Conservation (phyloP, 352 stramenopile genomes). For the Globisporangium recalcitrans region DNA sequence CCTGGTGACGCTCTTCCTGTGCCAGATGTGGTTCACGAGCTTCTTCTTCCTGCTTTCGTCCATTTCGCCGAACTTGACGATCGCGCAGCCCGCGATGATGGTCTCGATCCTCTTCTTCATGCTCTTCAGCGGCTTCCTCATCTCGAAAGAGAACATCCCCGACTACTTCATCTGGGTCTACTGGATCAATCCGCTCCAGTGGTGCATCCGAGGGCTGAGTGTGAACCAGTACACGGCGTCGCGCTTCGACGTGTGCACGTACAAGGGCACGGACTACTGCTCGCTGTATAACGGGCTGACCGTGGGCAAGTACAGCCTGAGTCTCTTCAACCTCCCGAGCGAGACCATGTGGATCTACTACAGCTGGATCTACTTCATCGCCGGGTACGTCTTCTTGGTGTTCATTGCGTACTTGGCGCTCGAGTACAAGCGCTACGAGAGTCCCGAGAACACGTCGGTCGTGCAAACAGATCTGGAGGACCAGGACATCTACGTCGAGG, state of each 20-base stretch:
- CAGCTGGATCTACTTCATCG: constrained; percentile 48
- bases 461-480: constrained; percentile 28
- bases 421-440: constrained; percentile 51
- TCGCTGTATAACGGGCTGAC: constrained; percentile 23
- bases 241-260: constrained; percentile 40
- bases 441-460: constrained; percentile 38
- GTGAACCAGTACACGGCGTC: constrained; percentile 59
- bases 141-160: constrained; percentile 53
- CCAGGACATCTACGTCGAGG: constrained; percentile 11
- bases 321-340: constrained; percentile 42
- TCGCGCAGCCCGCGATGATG: constrained; percentile 59
- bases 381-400: constrained; percentile 41
- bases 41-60: constrained; percentile 68
- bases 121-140: constrained; percentile 65
- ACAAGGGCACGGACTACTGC: constrained; percentile 52
- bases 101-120: constrained; percentile 61
- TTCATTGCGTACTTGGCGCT: constrained; percentile 32
- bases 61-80: constrained; percentile 33
- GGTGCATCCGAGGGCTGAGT: constrained; percentile 51
- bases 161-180: constrained; percentile 73
- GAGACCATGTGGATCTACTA: constrained; percentile 53
- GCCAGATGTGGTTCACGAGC: constrained; percentile 58
- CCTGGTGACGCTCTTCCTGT: constrained; percentile 57
- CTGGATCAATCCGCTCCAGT: constrained; percentile 70
- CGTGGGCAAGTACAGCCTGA: constrained; percentile 44